Evolutionary conservation across 2,329 filamentous ascomycete genomes (phyloP), one percentile per base, ranked within the genome.

Genomic region (Fusarium cyanostomum): DNA sequence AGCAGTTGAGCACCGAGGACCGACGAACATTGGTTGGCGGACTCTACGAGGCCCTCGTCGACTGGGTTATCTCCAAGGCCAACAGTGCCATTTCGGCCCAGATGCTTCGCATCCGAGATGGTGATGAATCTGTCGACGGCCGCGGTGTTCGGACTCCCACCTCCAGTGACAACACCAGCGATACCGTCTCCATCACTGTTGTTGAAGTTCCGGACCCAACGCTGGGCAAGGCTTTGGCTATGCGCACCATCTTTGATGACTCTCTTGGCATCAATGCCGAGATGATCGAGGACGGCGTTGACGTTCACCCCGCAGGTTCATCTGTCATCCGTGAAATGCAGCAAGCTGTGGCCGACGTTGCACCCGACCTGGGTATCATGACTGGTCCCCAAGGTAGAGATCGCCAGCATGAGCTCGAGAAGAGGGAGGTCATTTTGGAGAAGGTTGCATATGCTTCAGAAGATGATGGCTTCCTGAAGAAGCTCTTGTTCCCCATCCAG

Each of bases 251-350:
- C 31, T 99, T 99, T 70, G 94, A 99, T 67, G 95, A 98, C 70
- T 86, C 83, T n/a, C 82, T 89, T 16, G 95, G 95, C 48, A 97
- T 99, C 79, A 98, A 98, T 69, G 85, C 90, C 0, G 95, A 99
- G 80, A 98, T 99, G 94, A 96, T 94, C 72, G 90, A 94, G 62
- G 95, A 99, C 67, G 95, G 95, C 9, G 86, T 99, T 1, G 85
- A 91, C n/a, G 84, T 96, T 3, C 79, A 84, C 1, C 70, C 89
- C 0, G 88, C 88, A 2, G 91, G 91, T n/a, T 90, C 89, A 56
- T 96, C 94, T 0, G 90, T 98, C 9, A 75, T 94, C 12, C 89
- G 91, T 33, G 94, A 97, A 73, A 96, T 97, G 90, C 87, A 91
- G 71, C 88, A 89, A 55, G 92, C 94, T 2, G 86, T 97, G 6